A percentile compares a stretch with the other conserved stretches of the same genome.
phyloP scores from a whole-genome alignment of 805 yeast species.

The Pichia phayaonensis region DNA sequence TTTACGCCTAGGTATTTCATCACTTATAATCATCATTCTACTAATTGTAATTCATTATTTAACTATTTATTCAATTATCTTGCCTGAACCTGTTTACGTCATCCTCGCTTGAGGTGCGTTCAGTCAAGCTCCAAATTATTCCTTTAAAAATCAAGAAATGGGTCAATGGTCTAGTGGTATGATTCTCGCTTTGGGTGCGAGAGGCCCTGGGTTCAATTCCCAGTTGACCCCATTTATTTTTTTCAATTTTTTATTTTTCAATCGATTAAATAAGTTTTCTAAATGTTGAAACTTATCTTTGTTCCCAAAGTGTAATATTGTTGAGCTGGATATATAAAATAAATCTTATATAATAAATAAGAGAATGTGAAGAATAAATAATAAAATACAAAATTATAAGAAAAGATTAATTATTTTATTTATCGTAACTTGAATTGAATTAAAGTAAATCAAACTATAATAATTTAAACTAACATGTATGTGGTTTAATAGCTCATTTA shows the following conservation, averaged over 20 bases:
- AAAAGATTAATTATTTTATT: neutral
- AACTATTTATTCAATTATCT: too few species aligned
- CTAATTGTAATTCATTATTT: too few species aligned
- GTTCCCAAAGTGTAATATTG: neutral
- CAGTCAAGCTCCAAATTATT: too few species aligned
- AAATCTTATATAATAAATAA: neutral
- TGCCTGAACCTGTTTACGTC: too few species aligned
- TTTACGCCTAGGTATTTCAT: too few species aligned
- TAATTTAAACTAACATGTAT: neutral
- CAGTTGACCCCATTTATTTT: constrained; percentile 29
- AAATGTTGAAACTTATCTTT: too few species aligned
- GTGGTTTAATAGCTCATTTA: neutral
- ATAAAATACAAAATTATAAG: neutral
- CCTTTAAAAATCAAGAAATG: constrained; percentile 2
- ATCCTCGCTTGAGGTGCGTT: too few species aligned
- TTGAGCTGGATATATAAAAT: neutral
- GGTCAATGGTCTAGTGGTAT: constrained; percentile 46
- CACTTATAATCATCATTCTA: too few species aligned
- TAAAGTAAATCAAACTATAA: neutral
- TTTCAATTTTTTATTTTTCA: constrained; percentile 3
- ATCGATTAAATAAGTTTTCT: neutral
- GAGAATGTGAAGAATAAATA: neutral
- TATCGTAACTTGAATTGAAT: neutral
- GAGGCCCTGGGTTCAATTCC: constrained; percentile 53
- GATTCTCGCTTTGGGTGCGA: constrained; percentile 51